Evolutionary conservation across 2,329 filamentous ascomycete species (phyloP).

Genomic region (Talaromyces albobiverticillius): DNA sequence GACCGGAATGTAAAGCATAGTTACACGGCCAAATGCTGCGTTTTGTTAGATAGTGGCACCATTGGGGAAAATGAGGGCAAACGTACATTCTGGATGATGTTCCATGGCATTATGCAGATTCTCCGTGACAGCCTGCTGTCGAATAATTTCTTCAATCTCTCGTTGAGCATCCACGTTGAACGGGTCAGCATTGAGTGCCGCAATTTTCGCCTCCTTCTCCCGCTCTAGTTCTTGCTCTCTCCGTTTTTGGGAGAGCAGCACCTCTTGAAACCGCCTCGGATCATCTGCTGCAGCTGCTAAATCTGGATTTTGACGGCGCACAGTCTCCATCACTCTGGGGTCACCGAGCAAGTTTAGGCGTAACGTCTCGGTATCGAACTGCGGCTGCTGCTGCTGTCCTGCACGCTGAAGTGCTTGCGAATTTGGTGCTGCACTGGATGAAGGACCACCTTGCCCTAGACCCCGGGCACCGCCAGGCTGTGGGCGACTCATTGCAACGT

Average conservation of each 20-base stretch:
- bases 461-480: not conserved
- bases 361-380: constrained; percentile 71
- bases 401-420: constrained; percentile 12
- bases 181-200: constrained; percentile 83
- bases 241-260: constrained; percentile 66
- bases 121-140: constrained; percentile 89
- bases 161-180: constrained; percentile 90
- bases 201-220: constrained; percentile 79
- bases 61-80: not conserved
- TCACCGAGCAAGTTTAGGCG: constrained; percentile 80
- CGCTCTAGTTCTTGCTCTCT: constrained; percentile 69
- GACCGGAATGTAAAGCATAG: constrained; percentile 94
- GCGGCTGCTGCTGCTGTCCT: constrained; percentile 30
- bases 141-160: constrained; percentile 95
- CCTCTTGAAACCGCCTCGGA: constrained; percentile 69
- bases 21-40: constrained; percentile 85
- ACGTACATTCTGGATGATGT: constrained; percentile 87
- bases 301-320: constrained; percentile 70
- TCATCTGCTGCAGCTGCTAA: constrained; percentile 75
- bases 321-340: constrained; percentile 66
- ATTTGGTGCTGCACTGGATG: not conserved
- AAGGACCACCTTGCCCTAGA: constrained; percentile 22
- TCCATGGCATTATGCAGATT: constrained; percentile 97
- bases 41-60: constrained; percentile 1
- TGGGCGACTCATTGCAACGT: constrained; percentile 51